Evolutionary conservation across 192 early-diverging fungal species (phyloP).

Genomic region (Spinellus fusiger): DNA sequence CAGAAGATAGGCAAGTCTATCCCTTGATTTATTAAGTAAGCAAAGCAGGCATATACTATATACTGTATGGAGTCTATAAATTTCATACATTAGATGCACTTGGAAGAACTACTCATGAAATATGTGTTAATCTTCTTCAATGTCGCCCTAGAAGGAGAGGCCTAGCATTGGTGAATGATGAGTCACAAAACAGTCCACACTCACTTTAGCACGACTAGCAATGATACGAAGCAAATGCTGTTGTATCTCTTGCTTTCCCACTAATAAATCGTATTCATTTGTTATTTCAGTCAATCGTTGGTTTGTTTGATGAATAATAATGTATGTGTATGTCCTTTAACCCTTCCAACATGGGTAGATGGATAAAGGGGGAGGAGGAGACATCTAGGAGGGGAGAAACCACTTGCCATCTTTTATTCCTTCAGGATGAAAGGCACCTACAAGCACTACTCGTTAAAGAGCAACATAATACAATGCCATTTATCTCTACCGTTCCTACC

Average conservation of each 20-base stretch:
- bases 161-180: conserved; percentile 20
- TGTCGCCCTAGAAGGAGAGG: conserved; percentile 69
- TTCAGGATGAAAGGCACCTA: conserved; percentile 1
- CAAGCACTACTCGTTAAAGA: too few species aligned
- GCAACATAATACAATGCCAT: not conserved
- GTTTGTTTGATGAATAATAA: too few species aligned
- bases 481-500: conserved; percentile 24
- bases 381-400: not conserved
- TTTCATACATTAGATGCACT: too few species aligned
- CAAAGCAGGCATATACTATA: too few species aligned
- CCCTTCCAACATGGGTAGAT: too few species aligned
- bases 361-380: too few species aligned
- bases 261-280: not conserved
- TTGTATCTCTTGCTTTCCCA: conserved; percentile 56
- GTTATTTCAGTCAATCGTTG: too few species aligned
- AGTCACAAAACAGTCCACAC: not conserved
- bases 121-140: conserved; percentile 69
- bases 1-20: too few species aligned
- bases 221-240: conserved; percentile 62
- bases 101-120: conserved; percentile 55
- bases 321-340: not conserved
- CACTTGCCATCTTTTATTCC: not conserved
- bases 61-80: too few species aligned
- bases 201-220: conserved; percentile 51
- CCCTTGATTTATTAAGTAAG: too few species aligned